Evolutionary conservation across 345 rosid species (phyloP), one percentile per base, ranked within the genome.

Genomic region (Aurinia saxatilis): DNA sequence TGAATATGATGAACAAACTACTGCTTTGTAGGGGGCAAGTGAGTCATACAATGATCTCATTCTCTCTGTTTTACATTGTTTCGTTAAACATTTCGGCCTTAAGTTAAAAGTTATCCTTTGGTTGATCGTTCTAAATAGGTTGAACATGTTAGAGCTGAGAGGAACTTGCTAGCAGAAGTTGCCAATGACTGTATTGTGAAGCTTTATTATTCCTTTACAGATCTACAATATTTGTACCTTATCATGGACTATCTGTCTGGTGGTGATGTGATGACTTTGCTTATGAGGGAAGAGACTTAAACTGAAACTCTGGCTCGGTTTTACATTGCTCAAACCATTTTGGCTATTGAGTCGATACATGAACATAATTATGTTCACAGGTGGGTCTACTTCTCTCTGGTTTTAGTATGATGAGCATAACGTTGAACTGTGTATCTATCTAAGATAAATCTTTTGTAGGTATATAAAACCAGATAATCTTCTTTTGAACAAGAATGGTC

Each of bases 11-110:
- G n/a, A n/a, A n/a, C n/a, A n/a, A n/a, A n/a, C n/a, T n/a, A n/a
- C n/a, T 91, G 98, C 95, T 91, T 68, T 86, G 90, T 75, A 81
- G 96, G 51, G 98, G 96, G 10, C 98, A 91, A 87, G 98, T 91
- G 74, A 79, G 80, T 74, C 70, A 45, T 19, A 41, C 23, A 59
- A 18, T 66, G 8, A 5, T 5, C 53, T 50, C 53, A 8, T 6
- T 11, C 40, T 41, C 3, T 50, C 21, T 40, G 1, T 49, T 38
- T 47, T 19, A 8, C 15, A 19, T 5, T 10, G 21, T 11, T 38
- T 1, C 5, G 12, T 40, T 9, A 10, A 44, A 13, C n/a, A 11
- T 0, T 16, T 23, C 7, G 60, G 30, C 0, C 41, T 8, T 34
- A 15, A 52, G 41, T 42, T 4, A 37, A 27, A 1, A 50, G 23